These are phyloP conservation scores for Chalara sp. DNA, from an alignment of 2,329 filamentous ascomycete genomes.

Conservation along the genomic window DNA sequence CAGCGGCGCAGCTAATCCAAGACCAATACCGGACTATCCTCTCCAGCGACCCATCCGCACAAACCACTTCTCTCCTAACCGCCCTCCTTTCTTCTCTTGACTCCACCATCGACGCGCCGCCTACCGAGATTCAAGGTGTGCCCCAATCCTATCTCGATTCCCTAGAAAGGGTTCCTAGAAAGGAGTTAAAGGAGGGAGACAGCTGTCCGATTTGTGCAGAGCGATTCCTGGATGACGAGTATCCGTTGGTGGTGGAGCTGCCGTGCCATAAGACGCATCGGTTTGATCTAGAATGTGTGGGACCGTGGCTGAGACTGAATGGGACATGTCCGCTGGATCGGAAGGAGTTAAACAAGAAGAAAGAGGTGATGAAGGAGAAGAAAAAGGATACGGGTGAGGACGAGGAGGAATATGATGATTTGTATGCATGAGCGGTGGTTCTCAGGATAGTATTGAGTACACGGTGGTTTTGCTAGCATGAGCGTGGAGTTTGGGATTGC, in stretches of 20 bases:
- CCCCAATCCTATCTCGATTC: constrained; percentile 51
- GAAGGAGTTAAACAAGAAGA: constrained; percentile 52
- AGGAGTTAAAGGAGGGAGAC: constrained; percentile 38
- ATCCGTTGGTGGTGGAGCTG: constrained; percentile 56
- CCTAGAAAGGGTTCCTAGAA: constrained; percentile 50
- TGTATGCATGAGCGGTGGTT: constrained; percentile 33
- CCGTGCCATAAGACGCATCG: constrained; percentile 52
- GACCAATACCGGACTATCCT: constrained; percentile 46
- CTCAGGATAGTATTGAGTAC: background rate
- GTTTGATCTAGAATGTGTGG: constrained; percentile 63
- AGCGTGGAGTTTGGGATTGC: constrained; percentile 15
- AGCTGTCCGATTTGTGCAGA: constrained; percentile 61
- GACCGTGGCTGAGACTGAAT: constrained; percentile 57
- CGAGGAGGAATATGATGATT: constrained; percentile 39
- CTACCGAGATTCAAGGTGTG: constrained; percentile 46
- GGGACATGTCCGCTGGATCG: constrained; percentile 59
- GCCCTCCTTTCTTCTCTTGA: constrained; percentile 38
- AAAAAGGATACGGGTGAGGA: constrained; percentile 17
- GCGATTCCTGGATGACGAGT: constrained; percentile 52
- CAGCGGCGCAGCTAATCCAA: constrained; percentile 53
- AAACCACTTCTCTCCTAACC: constrained; percentile 40
- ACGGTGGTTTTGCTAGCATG: constrained; percentile 2
- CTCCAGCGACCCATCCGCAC: constrained; percentile 34
- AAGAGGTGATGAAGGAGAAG: constrained; percentile 35
- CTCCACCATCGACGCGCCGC: constrained; percentile 29